Base-by-base conservation (phyloP, 2,329 filamentous ascomycete genomes). In the Aspergillus pseudotamarii region DNA sequence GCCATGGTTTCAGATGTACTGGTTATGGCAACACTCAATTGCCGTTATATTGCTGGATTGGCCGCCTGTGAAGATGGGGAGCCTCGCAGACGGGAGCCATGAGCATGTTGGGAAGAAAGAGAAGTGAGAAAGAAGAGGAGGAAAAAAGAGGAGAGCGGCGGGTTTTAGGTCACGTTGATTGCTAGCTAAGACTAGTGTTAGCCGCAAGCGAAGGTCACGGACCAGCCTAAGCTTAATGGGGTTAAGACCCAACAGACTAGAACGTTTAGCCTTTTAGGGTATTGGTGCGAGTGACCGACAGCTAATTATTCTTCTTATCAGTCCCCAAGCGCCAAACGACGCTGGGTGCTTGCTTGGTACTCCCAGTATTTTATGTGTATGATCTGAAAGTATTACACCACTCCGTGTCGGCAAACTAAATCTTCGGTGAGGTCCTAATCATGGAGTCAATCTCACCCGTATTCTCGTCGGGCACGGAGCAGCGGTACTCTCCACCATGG, bases 401-500 rank as follows among this genome's bases (percentile, higher is more conserved):
- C 48, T 61, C 50, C 34, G 55, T 55, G 36, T 21, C 28, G 12
- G 16, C 28, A 28, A 34, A 41, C 54, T 63, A 61, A 56, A 16
- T 60, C n/a, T 38, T 57, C 21, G 53, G 36, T 41, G 48, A 58
- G 60, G 43, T 58, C 64, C 60, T 53, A 53, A 56, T 60, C 64
- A 78, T 79, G 77, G 74, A 78, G 66, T 77, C 77, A 30, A 72
- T 73, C 30, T 73, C 75, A 21, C 76, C 76, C n/a, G 73, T 79
- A 28, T 72, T 73, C 59, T 78, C 77, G 23, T 66, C 71, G 19
- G 70, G 71, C 34, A 72, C 71, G 61, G 73, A 78, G 68, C 89
- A 88, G 67, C 91, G 93, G 71, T 99, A 98, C 80, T 91, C 90
- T 66, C 95, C 95, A 65, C 95, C 95, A 77, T 99, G 95, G 95